Percentiles rank a stretch among this genome's conserved stretches.
Conservation (phyloP, 768 basidiomycete genomes). For the Harrya chromipes region DNA sequence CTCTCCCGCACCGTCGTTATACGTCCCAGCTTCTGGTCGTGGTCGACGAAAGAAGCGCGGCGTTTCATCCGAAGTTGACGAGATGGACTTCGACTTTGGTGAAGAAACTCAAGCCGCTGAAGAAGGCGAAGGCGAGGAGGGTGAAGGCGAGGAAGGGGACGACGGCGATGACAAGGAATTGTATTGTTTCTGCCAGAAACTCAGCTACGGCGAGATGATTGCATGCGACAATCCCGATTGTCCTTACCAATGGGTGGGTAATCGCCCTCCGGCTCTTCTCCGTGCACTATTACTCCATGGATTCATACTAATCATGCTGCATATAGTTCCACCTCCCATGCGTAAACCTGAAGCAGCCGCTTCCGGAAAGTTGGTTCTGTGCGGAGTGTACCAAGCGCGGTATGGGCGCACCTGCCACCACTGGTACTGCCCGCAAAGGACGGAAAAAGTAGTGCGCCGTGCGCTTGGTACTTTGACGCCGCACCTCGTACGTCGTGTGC, state of each 20-base stretch:
- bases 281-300: neutral
- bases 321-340: slow-evolving; percentile 60
- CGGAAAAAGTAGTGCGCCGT: slow-evolving; percentile 37
- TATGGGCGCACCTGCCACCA: slow-evolving; percentile 30
- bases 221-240: slow-evolving; percentile 59
- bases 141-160: slow-evolving; percentile 45
- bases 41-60: slow-evolving; percentile 37
- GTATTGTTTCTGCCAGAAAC: slow-evolving; percentile 63
- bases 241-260: slow-evolving; percentile 61
- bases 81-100: slow-evolving; percentile 33
- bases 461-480: neutral
- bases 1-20: slow-evolving; percentile 34
- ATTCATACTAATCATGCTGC: slow-evolving; percentile 11
- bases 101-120: slow-evolving; percentile 30
- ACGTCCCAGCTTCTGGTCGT: slow-evolving; percentile 26
- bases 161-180: slow-evolving; percentile 55
- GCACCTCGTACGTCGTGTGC: neutral
- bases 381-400: slow-evolving; percentile 46
- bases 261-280: neutral
- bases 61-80: slow-evolving; percentile 34
- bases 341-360: slow-evolving; percentile 52
- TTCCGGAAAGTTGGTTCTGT: slow-evolving; percentile 60
- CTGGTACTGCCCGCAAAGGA: slow-evolving; percentile 36
- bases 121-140: slow-evolving; percentile 34
- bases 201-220: slow-evolving; percentile 67